Percentiles rank a stretch among this genome's conserved stretches.
Evolutionary conservation across 164 flowering plant genomes (phyloP).

Genomic region (Vitis vinifera): DNA sequence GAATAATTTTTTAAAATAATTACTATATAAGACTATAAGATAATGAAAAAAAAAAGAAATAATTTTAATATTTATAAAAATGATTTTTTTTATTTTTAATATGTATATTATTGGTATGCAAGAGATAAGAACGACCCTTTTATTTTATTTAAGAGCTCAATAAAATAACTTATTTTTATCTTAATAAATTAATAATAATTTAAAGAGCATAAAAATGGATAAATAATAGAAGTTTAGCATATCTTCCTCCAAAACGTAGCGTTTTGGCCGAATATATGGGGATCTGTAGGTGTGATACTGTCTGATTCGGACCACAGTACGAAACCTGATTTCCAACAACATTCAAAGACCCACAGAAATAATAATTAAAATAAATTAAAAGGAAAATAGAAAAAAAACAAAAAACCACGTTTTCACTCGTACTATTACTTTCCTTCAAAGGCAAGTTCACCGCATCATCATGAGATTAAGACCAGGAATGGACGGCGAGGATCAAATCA

Average conservation of each 20-base stretch:
- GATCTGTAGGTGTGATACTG: slow-evolving; percentile 17
- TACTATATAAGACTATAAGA: too few relatives aligned
- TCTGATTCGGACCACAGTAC: slow-evolving; percentile 17
- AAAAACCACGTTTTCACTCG: too few relatives aligned
- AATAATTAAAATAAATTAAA: too few relatives aligned
- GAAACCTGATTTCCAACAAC: neutral
- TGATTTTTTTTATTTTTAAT: neutral
- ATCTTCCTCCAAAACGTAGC: neutral
- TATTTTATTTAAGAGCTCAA: too few relatives aligned
- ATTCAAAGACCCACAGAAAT: neutral
- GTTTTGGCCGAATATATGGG: slow-evolving; percentile 12
- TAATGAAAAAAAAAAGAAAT: too few relatives aligned
- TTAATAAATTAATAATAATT: neutral
- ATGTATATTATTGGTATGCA: neutral
- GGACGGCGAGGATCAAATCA: neutral
- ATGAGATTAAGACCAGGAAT: neutral
- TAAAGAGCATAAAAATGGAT: neutral
- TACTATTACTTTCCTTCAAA: neutral
- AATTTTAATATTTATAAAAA: neutral
- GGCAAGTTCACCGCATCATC: neutral
- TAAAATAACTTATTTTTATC: neutral
- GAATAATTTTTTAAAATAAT: too few relatives aligned
- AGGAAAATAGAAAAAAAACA: neutral
- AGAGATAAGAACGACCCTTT: neutral
- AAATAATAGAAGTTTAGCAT: neutral